Conservation (phyloP, 1,139 yeast genomes). For the Candida tropicalis region DNA sequence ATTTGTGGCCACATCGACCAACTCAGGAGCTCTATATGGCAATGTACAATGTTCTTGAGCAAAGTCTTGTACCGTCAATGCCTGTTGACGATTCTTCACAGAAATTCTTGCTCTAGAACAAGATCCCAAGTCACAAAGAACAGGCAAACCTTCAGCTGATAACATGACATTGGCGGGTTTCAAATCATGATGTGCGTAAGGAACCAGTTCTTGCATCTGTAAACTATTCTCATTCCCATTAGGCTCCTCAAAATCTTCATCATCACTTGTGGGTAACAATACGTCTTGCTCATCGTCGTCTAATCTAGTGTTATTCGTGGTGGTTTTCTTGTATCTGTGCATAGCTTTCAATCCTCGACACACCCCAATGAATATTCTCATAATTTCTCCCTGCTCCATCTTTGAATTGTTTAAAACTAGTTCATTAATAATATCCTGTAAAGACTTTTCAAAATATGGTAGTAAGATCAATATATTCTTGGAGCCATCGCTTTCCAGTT, state of each 20-base stretch:
- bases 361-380: constrained; percentile 64
- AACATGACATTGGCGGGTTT: constrained; percentile 91
- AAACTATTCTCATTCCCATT: constrained; percentile 6
- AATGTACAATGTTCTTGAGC: constrained; percentile 87
- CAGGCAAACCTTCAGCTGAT: constrained; percentile 71
- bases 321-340: constrained; percentile 60
- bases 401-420: constrained; percentile 56
- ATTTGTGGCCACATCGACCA: constrained; percentile 74
- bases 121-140: constrained; percentile 83
- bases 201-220: constrained; percentile 61
- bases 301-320: constrained; percentile 16
- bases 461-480: constrained; percentile 75
- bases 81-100: constrained; percentile 65
- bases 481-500: constrained; percentile 77
- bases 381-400: constrained; percentile 59
- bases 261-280: constrained; percentile 11
- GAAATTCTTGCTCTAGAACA: constrained; percentile 64
- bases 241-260: constrained; percentile 13
- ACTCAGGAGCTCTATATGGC: constrained; percentile 89
- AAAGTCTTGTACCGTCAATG: constrained; percentile 74
- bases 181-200: constrained; percentile 84
- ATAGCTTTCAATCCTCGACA: constrained; percentile 75
- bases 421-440: constrained; percentile 75
- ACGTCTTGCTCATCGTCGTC: constrained; percentile 33
- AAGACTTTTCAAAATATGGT: constrained; percentile 72